These are phyloP conservation scores for Nemania sp. DNA, from an alignment of 2,329 filamentous ascomycete species.

Conservation along the genomic window DNA sequence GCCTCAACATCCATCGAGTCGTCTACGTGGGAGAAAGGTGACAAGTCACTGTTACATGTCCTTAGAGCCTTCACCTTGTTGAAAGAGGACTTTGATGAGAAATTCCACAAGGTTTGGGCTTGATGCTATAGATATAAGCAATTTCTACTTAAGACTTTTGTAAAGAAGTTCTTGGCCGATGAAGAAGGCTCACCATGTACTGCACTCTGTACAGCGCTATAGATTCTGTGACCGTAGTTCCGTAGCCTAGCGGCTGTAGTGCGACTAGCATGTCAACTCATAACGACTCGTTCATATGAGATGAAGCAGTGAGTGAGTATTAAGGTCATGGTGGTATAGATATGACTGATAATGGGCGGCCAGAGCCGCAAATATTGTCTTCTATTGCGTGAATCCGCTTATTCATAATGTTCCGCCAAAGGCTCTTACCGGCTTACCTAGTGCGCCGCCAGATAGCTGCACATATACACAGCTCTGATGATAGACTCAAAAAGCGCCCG, in stretches of 20 bases:
- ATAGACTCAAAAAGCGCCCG: background rate
- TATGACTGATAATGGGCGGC: background rate
- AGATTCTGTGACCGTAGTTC: no score
- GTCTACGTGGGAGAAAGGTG: conserved; percentile 51
- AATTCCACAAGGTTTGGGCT: conserved; percentile 72
- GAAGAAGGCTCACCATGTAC: background rate
- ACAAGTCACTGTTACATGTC: conserved; percentile 65
- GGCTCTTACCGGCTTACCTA: background rate
- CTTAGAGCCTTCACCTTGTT: conserved; percentile 69
- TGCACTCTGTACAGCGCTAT: background rate
- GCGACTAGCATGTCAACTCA: background rate
- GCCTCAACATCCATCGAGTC: background rate
- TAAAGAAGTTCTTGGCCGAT: background rate
- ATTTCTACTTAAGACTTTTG: background rate
- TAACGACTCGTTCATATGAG: background rate
- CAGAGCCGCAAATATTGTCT: background rate
- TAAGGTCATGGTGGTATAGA: background rate
- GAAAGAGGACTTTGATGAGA: conserved; percentile 70
- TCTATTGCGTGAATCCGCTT: background rate
- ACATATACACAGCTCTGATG: background rate
- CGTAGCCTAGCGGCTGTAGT: background rate
- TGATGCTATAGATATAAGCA: conserved; percentile 48
- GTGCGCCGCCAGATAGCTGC: background rate
- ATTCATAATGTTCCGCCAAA: background rate
- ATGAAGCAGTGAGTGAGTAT: background rate